phyloP scores from a whole-genome alignment of 129 eudicot genomes.

The Smallanthus sonchifolius region DNA sequence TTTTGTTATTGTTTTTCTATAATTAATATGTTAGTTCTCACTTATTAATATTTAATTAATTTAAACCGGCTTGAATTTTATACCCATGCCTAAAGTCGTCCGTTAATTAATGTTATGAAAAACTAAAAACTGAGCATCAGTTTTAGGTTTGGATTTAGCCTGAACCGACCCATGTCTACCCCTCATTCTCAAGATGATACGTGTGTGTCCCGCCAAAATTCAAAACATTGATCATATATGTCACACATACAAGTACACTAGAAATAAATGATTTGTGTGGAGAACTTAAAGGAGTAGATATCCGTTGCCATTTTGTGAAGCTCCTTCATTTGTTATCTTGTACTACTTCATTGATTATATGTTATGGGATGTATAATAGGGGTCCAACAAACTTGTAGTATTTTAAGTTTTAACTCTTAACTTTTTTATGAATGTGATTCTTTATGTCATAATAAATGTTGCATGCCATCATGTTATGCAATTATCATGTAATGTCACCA shows the following conservation, averaged over 20 bases:
- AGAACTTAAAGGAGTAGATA: conserved; percentile 23
- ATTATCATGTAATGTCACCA: conserved; percentile 14
- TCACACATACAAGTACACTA: conserved; percentile 24
- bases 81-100: no score
- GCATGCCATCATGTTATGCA: conserved; percentile 24
- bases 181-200: no score
- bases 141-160: no score
- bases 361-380: conserved; percentile 32
- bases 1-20: no score
- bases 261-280: conserved; percentile 35
- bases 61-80: no score
- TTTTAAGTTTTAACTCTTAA: conserved; percentile 11
- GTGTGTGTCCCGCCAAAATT: neutral
- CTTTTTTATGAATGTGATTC: conserved; percentile 14
- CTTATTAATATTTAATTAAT: no score
- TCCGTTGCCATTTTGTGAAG: conserved; percentile 28
- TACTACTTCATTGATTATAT: conserved; percentile 36
- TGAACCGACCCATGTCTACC: no score
- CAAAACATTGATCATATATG: conserved; percentile 4
- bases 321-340: conserved; percentile 24
- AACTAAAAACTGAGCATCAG: no score
- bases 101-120: no score
- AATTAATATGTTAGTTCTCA: no score
- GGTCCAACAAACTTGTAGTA: conserved; percentile 27
- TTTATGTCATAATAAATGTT: conserved; percentile 31